Base-by-base conservation (phyloP, 768 basidiomycete genomes). In the Amanita polypyramis region DNA sequence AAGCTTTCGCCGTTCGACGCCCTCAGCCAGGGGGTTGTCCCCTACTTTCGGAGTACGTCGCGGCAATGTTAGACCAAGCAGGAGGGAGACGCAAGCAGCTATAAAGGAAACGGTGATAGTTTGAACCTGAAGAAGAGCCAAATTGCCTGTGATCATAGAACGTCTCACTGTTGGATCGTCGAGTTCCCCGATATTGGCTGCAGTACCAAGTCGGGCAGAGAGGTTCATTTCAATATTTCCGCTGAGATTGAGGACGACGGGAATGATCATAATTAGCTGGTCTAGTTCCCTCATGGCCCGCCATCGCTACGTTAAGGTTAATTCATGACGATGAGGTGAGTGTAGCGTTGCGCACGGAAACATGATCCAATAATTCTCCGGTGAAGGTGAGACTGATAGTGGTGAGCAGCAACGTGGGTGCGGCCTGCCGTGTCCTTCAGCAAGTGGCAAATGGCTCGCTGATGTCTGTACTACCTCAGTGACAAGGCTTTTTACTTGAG, bases 141-240 rank as follows among this genome's bases (percentile, higher is more conserved):
- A 64, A 62, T 93, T 96, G 35, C 93, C 93, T 2, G 79, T 50
- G 29, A 99, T 73, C 51, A 95, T 77, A 2, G 68, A 61, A 4
- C 77, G 74, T 3, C 89, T 78, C 6, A 68, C 70, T 2, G 61
- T 55, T 0, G 80, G 78, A 29, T 81, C 75, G 60, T 98, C 92
- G 4, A 99, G 79, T 52, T 92, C 80, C 37, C 95, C 95, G 43
- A 94, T 82, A 55, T 97, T 96, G 4, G 94, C 87, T 1, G 93
- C 85, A 0, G 96, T 99, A 1, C 88, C 85, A n/a, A 99, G 74
- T 11, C 95, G 78, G 0, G 96, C 92, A 3, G 93, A 94, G 5
- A 99, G 80, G 54, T 96, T 97, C 95, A 98, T 98, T 65, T 98
- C 96, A 32, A 98, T 76, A 59, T 99, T 91, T n/a, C 95, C 96